Evolutionary conservation across 352 stramenopile genomes (phyloP), one percentile per base, ranked within the genome.

Genomic region (Globisporangium polare): DNA sequence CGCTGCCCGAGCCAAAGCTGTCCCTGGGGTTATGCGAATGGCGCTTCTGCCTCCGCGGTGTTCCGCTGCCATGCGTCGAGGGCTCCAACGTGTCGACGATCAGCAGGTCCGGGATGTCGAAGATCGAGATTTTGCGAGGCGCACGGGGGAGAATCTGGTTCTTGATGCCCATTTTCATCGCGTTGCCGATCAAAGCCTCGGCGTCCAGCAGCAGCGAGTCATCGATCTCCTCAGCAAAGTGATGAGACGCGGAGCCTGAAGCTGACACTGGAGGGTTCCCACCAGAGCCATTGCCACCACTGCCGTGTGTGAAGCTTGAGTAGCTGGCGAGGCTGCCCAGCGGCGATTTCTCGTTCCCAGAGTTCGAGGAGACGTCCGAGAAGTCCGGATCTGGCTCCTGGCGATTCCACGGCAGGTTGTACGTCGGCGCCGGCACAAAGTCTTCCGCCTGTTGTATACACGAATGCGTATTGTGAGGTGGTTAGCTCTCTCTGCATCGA

Each of bases 141-240:
- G 71, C 76, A 1, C 69, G 73, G 0, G 76, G 79, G 22, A 87
- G 47, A 15, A 85, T 75, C 62, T 87, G 76, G 47, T 86, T 78
- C 66, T 85, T 76, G 6, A 87, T 72, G 0, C 78, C 78, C 77
- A 89, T 88, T 64, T 87, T 88, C 61, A 86, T 79, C 8, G 77
- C 77, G 49, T 89, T 83, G 10, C 72, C 80, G 53, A 92, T 90
- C 60, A 92, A 51, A 26, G 80, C 80, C 26, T 92, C 80, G 24
- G 77, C 83, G 53, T 92, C 83, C 61, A 83, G 60, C 0, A 92
- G 65, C 43, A 89, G 63, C 18, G 73, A 78, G 54, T 89, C 75
- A 39, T 84, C 76, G 22, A 81, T 41, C 8, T 72, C 63, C 22
- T 87, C 72, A 37, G 24, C 15, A 72, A 42, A 62, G 22, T 41